A percentile compares a stretch with the other conserved stretches of the same genome.
These are phyloP conservation scores for Mycena crocata DNA, from an alignment of 768 basidiomycete genomes.

Conservation along the genomic window DNA sequence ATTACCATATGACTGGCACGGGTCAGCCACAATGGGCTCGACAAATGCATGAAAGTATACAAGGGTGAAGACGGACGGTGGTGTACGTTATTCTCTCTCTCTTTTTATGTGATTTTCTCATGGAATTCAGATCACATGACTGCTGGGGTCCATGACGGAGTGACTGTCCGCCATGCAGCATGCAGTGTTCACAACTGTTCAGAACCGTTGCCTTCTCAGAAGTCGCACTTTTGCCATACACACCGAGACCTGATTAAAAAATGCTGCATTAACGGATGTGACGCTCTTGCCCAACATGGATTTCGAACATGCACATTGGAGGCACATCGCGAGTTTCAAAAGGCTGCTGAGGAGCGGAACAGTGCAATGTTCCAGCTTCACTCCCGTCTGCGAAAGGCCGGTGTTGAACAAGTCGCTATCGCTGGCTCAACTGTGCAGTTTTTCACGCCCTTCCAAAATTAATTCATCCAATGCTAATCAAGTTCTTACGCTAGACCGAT, in stretches of 20 bases:
- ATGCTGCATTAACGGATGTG: not conserved
- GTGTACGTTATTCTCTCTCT: slow-evolving; percentile 3
- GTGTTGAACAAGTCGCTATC: not conserved
- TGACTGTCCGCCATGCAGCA: not conserved
- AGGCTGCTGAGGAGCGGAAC: not conserved
- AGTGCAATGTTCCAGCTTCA: slow-evolving; percentile 17
- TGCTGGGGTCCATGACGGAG: slow-evolving; percentile 16
- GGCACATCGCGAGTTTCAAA: not conserved
- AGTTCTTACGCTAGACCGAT: not conserved
- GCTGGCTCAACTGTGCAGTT: not conserved
- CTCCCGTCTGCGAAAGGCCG: not conserved
- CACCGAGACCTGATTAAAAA: not conserved
- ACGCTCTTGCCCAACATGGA: not conserved
- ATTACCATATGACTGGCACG: slow-evolving; percentile 19
- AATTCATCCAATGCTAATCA: too few species aligned
- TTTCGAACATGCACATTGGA: not conserved
- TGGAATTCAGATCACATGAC: slow-evolving; percentile 16
- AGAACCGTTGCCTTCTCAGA: slow-evolving; percentile 15
- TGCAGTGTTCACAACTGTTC: slow-evolving; percentile 15
- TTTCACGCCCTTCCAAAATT: not conserved
- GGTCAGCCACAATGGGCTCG: slow-evolving; percentile 19
- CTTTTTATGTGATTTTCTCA: not conserved
- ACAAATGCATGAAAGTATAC: slow-evolving; percentile 15
- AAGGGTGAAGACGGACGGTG: not conserved
- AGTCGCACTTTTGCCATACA: not conserved